Evolutionary conservation across 1,284 basidiomycete genomes (phyloP).

Genomic region (Cronartium quercuum): DNA sequence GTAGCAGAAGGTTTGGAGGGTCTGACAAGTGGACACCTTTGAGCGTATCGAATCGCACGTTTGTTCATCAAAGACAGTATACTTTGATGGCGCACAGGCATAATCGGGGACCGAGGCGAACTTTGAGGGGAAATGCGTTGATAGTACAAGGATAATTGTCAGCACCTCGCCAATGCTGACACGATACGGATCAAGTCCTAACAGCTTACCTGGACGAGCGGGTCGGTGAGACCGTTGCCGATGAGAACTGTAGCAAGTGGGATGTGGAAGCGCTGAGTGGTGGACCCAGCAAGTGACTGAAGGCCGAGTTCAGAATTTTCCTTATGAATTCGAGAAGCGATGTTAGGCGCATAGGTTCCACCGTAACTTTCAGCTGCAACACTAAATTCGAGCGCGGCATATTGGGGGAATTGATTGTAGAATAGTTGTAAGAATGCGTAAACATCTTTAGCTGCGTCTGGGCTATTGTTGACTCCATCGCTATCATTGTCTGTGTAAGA

Average conservation of each 20-base stretch:
- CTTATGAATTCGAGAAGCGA: conserved; percentile 67
- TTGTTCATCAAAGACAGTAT: conserved; percentile 60
- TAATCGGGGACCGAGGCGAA: conserved; percentile 64
- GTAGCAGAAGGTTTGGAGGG: conserved; percentile 48
- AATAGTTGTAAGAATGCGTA: conserved; percentile 51
- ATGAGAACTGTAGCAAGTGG: conserved; percentile 72
- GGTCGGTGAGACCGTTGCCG: conserved; percentile 75
- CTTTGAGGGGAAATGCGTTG: conserved; percentile 41
- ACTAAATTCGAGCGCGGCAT: conserved; percentile 46
- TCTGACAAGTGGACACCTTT: conserved; percentile 50
- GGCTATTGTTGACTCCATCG: conserved; percentile 43
- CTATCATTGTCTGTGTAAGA: conserved; percentile 45
- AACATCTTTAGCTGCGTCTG: conserved; percentile 45
- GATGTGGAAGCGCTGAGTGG: conserved; percentile 53
- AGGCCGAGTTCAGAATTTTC: conserved; percentile 57
- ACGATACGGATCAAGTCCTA: background rate
- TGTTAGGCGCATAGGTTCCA: conserved; percentile 72
- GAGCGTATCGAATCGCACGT: conserved; percentile 49
- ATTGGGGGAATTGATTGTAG: conserved; percentile 48
- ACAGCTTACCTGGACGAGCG: conserved; percentile 54
- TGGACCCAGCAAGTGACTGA: conserved; percentile 49
- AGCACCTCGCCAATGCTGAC: background rate
- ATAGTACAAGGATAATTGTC: conserved; percentile 16
- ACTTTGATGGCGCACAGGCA: conserved; percentile 63
- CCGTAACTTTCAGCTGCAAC: conserved; percentile 58